Evolutionary conservation across 2,329 filamentous ascomycete species (phyloP), one percentile per base, ranked within the genome.

Genomic region (Cladophialophora exuberans): DNA sequence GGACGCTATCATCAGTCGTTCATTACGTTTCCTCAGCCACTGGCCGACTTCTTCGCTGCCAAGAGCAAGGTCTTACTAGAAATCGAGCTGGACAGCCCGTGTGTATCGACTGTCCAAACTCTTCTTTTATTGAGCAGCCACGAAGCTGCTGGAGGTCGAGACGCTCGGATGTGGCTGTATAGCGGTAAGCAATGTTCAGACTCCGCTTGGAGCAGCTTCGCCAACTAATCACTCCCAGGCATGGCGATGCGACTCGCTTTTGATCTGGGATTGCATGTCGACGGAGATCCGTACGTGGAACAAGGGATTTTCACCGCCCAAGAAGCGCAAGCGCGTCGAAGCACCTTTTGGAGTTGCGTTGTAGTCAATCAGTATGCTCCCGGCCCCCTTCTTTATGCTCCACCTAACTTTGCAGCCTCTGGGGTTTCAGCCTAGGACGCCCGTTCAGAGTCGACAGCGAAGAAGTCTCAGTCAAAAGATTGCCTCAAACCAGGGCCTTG

Each of bases 71-170:
- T 70, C 5, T 66, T 77, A 4, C 60, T 79, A 6, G 76, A 79
- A 33, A 71, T 77, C 3, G 76, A 79, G 54, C 63, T 79, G 11
- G 76, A 79, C 52, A 72, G 68, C 22, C 77, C 77, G 1, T 74
- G 70, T 38, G 67, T 79, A n/a, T 74, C 76, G 3, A 79, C 76
- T 3, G 72, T 76, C 6, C 77, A 79, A 50, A 73, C 76, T 1
- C 66, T 79, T 36, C 70, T 76, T 2, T 67, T 79, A 13, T 64
- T 79, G 42, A 76, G 75, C 35, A 71, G 68, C 13, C 71, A 74
- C 30, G 77, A 79, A 57, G 72, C 72, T 3, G 74, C 73, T 5
- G 72, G 68, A 17, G 73, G 71, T 13, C 69, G 75, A 9, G 75
- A 76, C 54, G 71, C 75, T 13, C 70, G 76, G 4, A 75, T 74